A percentile compares a stretch with the other conserved stretches of the same genome.
Evolutionary conservation across 1,139 yeast species (phyloP).

Genomic region (Kurtzmaniella quercitrusa): DNA sequence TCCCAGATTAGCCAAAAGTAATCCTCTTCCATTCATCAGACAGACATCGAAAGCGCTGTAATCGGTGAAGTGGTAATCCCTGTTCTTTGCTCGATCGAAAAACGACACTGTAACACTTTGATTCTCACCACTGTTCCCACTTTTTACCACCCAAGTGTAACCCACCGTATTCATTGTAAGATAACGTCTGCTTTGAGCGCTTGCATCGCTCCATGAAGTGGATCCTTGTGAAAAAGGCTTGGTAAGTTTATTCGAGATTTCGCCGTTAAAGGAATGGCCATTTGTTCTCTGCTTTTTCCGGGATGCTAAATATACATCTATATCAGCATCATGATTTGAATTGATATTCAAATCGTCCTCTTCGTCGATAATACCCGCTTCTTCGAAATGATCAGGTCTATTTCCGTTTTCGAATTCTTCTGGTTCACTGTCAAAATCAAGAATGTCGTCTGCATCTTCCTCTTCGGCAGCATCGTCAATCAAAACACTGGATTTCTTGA

Average conservation of each 20-base stretch:
- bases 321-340: conserved; percentile 12
- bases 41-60: conserved; percentile 68
- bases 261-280: conserved; percentile 10
- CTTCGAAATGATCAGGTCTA: conserved; percentile 16
- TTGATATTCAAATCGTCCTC: conserved; percentile 23
- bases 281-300: conserved; percentile 25
- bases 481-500: not conserved
- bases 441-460: conserved; percentile 16
- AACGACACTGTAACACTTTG: conserved; percentile 80
- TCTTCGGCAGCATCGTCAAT: conserved; percentile 20
- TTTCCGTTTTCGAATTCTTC: conserved; percentile 8
- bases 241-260: conserved; percentile 6
- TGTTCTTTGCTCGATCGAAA: conserved; percentile 73
- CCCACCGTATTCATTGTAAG: conserved; percentile 80
- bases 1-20: conserved; percentile 54
- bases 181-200: conserved; percentile 56
- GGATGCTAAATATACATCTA: conserved; percentile 13
- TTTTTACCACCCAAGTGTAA: conserved; percentile 71
- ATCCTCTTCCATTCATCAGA: conserved; percentile 62
- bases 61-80: conserved; percentile 87
- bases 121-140: conserved; percentile 21
- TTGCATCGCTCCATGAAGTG: conserved; percentile 68
- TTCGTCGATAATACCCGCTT: conserved; percentile 35
- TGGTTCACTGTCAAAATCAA: conserved; percentile 9
- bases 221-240: conserved; percentile 70